Conservation (phyloP, 768 basidiomycete species). For the Scleroderma citrinum region DNA sequence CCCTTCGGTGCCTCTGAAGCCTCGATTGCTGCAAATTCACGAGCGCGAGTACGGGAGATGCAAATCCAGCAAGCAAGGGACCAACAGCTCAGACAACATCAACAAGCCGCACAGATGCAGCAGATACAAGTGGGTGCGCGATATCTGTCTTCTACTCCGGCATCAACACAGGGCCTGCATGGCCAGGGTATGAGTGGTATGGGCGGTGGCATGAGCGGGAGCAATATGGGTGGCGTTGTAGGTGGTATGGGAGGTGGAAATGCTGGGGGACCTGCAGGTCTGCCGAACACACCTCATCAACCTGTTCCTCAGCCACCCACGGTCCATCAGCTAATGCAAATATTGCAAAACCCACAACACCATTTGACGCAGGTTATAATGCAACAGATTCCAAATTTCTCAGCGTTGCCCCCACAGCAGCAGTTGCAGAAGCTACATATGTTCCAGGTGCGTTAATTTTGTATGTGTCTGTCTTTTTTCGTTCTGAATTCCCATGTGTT, state of each 20-base stretch:
- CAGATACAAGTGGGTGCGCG: slow-evolving; percentile 20
- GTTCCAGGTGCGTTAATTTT: slow-evolving; percentile 39
- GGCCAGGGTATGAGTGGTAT: too few relatives aligned
- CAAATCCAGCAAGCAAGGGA: slow-evolving; percentile 32
- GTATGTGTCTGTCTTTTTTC: neutral
- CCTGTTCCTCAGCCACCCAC: too few relatives aligned
- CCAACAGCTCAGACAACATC: slow-evolving; percentile 26
- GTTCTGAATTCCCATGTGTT: slow-evolving; percentile 8
- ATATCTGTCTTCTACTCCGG: slow-evolving; percentile 40
- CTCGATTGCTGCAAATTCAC: slow-evolving; percentile 24
- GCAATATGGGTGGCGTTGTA: too few relatives aligned
- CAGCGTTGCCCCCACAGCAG: slow-evolving; percentile 40
- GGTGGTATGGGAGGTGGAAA: neutral
- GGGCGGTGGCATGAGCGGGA: too few relatives aligned
- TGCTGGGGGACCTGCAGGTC: neutral
- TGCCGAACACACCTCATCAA: too few relatives aligned
- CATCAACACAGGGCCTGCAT: slow-evolving; percentile 17
- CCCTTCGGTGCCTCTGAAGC: slow-evolving; percentile 29
- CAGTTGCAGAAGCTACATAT: slow-evolving; percentile 62
- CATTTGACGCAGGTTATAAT: slow-evolving; percentile 54
- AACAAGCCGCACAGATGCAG: slow-evolving; percentile 27
- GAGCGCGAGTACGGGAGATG: slow-evolving; percentile 29
- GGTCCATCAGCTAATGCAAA: slow-evolving; percentile 39
- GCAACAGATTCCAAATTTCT: slow-evolving; percentile 48
- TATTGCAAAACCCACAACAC: slow-evolving; percentile 52